These are phyloP conservation scores for Alternaria brassicae DNA, from an alignment of 2,329 filamentous ascomycete species.

Conservation along the genomic window DNA sequence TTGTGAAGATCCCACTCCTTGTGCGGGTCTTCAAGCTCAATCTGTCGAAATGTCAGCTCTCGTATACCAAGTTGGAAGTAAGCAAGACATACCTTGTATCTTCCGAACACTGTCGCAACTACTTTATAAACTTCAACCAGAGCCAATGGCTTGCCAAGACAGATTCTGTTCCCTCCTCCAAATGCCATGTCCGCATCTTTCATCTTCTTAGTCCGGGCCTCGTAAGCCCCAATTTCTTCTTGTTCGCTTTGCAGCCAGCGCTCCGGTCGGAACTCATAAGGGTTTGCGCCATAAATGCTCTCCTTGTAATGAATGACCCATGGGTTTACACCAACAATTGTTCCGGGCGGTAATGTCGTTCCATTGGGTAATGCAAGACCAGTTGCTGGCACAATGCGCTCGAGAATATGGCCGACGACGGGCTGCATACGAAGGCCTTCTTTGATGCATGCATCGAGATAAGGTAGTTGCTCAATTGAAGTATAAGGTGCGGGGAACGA, in stretches of 20 bases:
- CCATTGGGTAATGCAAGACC: conserved; percentile 31
- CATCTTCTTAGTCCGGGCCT: conserved; percentile 35
- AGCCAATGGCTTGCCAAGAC: conserved; percentile 40
- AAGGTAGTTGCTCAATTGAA: conserved; percentile 45
- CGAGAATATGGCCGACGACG: conserved; percentile 40
- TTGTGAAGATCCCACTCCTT: conserved; percentile 52
- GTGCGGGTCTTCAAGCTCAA: conserved; percentile 46
- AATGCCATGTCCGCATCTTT: conserved; percentile 47
- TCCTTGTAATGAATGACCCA: conserved; percentile 37
- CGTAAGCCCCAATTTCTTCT: conserved; percentile 25
- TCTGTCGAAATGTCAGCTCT: conserved; percentile 27
- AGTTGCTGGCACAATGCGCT: conserved; percentile 39
- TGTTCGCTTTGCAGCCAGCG: conserved; percentile 41
- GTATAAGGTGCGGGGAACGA: conserved; percentile 29
- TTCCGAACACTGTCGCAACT: conserved; percentile 51
- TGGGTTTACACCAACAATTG: conserved; percentile 44
- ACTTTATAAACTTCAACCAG: conserved; percentile 56
- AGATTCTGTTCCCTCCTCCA: conserved; percentile 40
- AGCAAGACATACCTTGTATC: conserved; percentile 53
- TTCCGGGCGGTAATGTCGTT: conserved; percentile 37
- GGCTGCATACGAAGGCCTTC: conserved; percentile 57
- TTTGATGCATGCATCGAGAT: conserved; percentile 57
- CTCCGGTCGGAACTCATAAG: conserved; percentile 35
- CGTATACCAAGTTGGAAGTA: conserved; percentile 16
- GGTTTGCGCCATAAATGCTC: conserved; percentile 29